Conservation (phyloP, 2,329 filamentous ascomycete genomes). For the Pseudogymnoascus sp. region DNA sequence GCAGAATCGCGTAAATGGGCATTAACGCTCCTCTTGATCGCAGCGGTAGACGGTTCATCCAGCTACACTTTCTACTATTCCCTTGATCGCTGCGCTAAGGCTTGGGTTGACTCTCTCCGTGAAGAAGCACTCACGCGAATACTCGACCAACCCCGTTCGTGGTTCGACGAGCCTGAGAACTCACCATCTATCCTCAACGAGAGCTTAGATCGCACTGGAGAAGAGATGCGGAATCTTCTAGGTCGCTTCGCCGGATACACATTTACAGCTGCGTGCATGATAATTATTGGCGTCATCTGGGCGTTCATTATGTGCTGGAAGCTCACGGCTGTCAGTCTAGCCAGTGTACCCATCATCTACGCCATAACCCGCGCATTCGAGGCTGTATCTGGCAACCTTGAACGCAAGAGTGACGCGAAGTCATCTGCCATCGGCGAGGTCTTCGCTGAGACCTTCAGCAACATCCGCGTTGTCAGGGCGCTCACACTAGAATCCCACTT, state of each 20-base stretch:
- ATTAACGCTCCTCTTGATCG: slow-evolving; percentile 58
- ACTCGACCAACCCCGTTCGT: slow-evolving; percentile 65
- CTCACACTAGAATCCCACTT: slow-evolving; percentile 70
- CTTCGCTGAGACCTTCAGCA: slow-evolving; percentile 66
- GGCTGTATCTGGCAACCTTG: slow-evolving; percentile 60
- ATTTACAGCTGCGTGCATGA: slow-evolving; percentile 59
- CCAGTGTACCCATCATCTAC: slow-evolving; percentile 59
- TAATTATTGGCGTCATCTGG: slow-evolving; percentile 63
- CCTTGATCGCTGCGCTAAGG: slow-evolving; percentile 50
- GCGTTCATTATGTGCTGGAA: slow-evolving; percentile 68
- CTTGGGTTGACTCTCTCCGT: slow-evolving; percentile 69
- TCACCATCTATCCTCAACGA: slow-evolving; percentile 55
- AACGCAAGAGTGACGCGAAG: slow-evolving; percentile 55
- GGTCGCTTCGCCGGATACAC: slow-evolving; percentile 67
- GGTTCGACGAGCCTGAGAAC: slow-evolving; percentile 67
- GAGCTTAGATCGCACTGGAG: slow-evolving; percentile 69
- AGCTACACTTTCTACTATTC: slow-evolving; percentile 61
- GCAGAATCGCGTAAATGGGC: slow-evolving; percentile 47
- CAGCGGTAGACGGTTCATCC: slow-evolving; percentile 55
- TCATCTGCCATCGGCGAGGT: slow-evolving; percentile 51
- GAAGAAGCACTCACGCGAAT: slow-evolving; percentile 59
- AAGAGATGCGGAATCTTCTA: slow-evolving; percentile 79
- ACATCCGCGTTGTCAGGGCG: slow-evolving; percentile 69
- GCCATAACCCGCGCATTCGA: slow-evolving; percentile 58
- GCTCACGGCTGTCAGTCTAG: slow-evolving; percentile 67